Evolutionary conservation across 495 filamentous ascomycete genomes (phyloP).

Genomic region (Ramalina intermedia): DNA sequence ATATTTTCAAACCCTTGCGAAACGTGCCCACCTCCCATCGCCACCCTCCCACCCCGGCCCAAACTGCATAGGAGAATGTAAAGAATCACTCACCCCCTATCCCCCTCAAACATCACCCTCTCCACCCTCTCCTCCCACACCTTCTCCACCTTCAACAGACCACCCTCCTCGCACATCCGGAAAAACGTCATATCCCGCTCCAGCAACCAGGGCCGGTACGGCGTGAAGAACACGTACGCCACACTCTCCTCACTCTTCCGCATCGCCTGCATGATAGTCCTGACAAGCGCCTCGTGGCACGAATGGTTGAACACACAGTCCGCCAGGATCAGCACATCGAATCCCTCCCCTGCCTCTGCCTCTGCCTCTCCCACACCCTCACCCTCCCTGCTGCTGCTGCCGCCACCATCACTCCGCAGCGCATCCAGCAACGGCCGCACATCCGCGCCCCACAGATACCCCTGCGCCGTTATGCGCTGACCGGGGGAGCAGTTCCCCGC

Average conservation of each 20-base stretch:
- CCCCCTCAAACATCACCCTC: conserved; percentile 74
- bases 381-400: background rate
- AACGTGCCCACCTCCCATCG: too few species aligned
- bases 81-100: conserved; percentile 38
- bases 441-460: conserved; percentile 68
- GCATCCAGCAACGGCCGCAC: conserved; percentile 31
- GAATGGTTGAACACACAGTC: conserved; percentile 83
- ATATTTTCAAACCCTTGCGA: too few species aligned
- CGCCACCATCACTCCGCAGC: background rate
- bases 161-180: conserved; percentile 47
- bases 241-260: conserved; percentile 32
- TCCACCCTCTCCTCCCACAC: conserved; percentile 70
- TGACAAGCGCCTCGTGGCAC: conserved; percentile 63
- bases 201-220: conserved; percentile 79
- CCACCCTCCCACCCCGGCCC: too few species aligned
- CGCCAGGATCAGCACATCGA: conserved; percentile 72
- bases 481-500: conserved; percentile 10
- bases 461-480: conserved; percentile 35
- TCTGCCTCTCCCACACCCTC: background rate
- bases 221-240: conserved; percentile 84
- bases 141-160: conserved; percentile 66
- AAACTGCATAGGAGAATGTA: too few species aligned
- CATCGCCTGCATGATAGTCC: conserved; percentile 45
- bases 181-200: conserved; percentile 80
- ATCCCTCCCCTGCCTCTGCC: conserved; percentile 24